phyloP scores from a whole-genome alignment of 164 flowering plant species.

The Pachysandra terminalis region DNA sequence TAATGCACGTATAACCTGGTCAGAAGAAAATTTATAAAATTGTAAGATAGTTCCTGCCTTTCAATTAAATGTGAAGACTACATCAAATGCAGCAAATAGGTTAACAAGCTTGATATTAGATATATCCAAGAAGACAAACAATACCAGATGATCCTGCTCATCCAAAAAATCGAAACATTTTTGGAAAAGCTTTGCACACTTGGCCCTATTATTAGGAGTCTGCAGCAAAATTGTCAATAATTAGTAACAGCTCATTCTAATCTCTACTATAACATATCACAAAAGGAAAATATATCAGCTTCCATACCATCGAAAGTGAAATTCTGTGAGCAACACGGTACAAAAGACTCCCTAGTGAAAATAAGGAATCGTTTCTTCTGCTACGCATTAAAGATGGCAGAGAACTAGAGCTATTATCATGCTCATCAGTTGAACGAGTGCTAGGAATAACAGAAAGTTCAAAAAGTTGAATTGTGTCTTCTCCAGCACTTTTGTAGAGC shows the following conservation, averaged over 20 bases:
- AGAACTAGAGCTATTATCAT: conserved; percentile 51
- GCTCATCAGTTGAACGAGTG: conserved; percentile 48
- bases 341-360: conserved; percentile 78
- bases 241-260: conserved; percentile 12
- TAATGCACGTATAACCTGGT: conserved; percentile 85
- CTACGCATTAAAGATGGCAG: conserved; percentile 62
- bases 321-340: conserved; percentile 92
- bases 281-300: neutral
- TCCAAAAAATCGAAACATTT: conserved; percentile 83
- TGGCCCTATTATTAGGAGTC: conserved; percentile 61
- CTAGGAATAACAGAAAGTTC: conserved; percentile 81
- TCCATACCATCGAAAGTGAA: conserved; percentile 77
- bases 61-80: neutral
- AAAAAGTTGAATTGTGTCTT: conserved; percentile 91
- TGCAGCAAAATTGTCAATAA: conserved; percentile 29
- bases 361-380: conserved; percentile 73
- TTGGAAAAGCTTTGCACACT: conserved; percentile 67
- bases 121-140: conserved; percentile 1
- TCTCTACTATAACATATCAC: neutral
- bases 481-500: conserved; percentile 95
- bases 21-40: conserved; percentile 5
- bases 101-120: neutral
- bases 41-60: neutral
- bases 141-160: conserved; percentile 88
- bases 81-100: neutral